phyloP scores from a whole-genome alignment of 108 stramenopile genomes.

The Nannochloropsis gaditana region DNA sequence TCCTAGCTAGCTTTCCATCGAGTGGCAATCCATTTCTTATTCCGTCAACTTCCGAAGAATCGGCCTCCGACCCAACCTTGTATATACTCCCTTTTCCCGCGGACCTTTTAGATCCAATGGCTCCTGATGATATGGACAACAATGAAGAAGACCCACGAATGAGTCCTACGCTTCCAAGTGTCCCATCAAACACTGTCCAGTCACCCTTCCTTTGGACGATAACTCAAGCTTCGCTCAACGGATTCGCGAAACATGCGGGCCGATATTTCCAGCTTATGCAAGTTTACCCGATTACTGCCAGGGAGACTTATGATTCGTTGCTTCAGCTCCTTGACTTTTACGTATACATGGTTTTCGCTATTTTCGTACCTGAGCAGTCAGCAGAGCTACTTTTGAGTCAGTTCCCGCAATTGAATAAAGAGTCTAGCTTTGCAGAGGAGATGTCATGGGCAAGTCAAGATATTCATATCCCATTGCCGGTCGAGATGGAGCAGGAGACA shows the following conservation, averaged over 20 bases:
- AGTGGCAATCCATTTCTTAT: neutral
- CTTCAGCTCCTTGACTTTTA: neutral
- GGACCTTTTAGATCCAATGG: too few relatives aligned
- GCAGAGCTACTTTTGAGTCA: neutral
- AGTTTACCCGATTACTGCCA: neutral
- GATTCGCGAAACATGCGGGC: neutral
- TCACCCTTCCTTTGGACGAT: neutral
- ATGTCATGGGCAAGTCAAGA: neutral
- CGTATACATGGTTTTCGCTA: neutral
- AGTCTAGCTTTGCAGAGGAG: neutral
- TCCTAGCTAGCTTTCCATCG: neutral
- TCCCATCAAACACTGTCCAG: too few relatives aligned
- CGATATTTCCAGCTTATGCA: neutral
- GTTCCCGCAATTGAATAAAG: neutral
- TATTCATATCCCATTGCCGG: neutral
- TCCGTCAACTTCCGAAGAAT: neutral
- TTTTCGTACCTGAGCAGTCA: neutral
- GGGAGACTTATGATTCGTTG: neutral
- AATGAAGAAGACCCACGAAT: too few relatives aligned
- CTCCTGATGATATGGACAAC: too few relatives aligned
- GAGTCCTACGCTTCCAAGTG: too few relatives aligned
- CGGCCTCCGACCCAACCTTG: neutral
- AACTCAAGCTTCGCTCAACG: neutral
- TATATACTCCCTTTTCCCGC: neutral
- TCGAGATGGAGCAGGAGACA: neutral